Conservation (phyloP, 1,284 basidiomycete species). For the Porogramme epimiltina region DNA sequence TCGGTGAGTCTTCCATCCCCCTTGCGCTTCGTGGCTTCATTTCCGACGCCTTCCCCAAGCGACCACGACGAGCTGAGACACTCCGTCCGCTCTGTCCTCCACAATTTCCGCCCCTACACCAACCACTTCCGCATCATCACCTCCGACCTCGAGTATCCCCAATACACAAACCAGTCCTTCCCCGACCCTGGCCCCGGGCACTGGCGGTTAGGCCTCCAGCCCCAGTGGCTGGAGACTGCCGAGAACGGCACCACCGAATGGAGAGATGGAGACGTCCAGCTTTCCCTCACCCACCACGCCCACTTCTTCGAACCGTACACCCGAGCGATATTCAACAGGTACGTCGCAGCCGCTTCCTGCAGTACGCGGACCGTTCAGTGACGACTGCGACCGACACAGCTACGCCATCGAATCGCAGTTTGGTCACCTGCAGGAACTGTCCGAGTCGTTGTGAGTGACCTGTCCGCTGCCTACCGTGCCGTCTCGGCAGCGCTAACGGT, state of each 20-base stretch:
- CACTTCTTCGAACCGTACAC: constrained; percentile 29
- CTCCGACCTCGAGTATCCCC: constrained; percentile 24
- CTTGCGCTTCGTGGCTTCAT: not conserved
- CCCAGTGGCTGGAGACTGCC: constrained; percentile 25
- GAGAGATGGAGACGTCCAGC: constrained; percentile 25
- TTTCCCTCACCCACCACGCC: constrained; percentile 30
- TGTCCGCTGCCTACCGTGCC: not conserved
- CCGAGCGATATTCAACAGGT: constrained; percentile 32
- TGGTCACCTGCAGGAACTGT: constrained; percentile 25
- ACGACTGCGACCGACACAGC: constrained; percentile 10
- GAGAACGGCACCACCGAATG: constrained; percentile 15
- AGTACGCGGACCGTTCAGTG: not conserved
- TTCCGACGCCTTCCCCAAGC: constrained; percentile 8
- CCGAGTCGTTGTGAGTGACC: constrained; percentile 26
- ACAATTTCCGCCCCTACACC: constrained; percentile 26
- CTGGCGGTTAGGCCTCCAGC: constrained; percentile 28
- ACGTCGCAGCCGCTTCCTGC: not conserved
- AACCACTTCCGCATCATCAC: constrained; percentile 28
- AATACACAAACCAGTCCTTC: constrained; percentile 15
- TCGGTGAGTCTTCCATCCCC: constrained; percentile 19
- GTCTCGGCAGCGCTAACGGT: not conserved
- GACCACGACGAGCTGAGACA: constrained; percentile 34
- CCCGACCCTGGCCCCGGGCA: constrained; percentile 19
- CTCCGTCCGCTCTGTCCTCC: constrained; percentile 31
- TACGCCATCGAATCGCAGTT: constrained; percentile 33